Percentiles rank a stretch among this genome's conserved stretches.
These are phyloP conservation scores for Rosa persica DNA, from an alignment of 306 rosid species.

Conservation along the genomic window DNA sequence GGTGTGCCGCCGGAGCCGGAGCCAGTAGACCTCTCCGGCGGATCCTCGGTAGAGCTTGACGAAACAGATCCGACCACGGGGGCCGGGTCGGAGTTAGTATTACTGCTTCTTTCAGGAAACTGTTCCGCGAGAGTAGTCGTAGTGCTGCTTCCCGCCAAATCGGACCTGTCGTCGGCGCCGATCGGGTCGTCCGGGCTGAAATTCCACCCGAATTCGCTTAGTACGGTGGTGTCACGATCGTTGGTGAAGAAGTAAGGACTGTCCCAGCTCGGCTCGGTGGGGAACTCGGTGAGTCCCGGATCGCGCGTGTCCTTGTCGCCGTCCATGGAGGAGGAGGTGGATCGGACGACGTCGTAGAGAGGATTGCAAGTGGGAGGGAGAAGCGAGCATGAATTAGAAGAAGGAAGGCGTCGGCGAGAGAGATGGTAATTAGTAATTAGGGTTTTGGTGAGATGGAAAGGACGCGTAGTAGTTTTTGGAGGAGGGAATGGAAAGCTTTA, in stretches of 20 bases:
- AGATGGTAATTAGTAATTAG: conserved; percentile 33
- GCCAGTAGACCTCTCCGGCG: conserved; percentile 60
- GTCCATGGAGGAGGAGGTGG: conserved; percentile 31
- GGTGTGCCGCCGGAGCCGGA: conserved; percentile 52
- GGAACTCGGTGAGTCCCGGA: conserved; percentile 42
- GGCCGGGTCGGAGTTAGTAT: conserved; percentile 22
- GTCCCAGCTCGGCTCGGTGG: conserved; percentile 53
- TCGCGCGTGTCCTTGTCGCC: conserved; percentile 40
- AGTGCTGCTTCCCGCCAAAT: conserved; percentile 28
- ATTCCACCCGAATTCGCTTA: conserved; percentile 76
- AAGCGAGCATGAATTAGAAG: conserved; percentile 8
- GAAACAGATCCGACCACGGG: conserved; percentile 41
- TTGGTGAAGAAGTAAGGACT: conserved; percentile 39
- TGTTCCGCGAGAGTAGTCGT: background rate
- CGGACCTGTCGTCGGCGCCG: conserved; percentile 29
- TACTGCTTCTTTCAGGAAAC: background rate
- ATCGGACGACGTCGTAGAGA: background rate
- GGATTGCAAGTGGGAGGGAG: conserved; percentile 18
- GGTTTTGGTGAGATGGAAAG: conserved; percentile 56
- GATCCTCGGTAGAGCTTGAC: conserved; percentile 86
- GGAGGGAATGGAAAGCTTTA: conserved; percentile 41
- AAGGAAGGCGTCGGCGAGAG: background rate
- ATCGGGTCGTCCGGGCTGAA: conserved; percentile 41
- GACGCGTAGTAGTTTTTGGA: conserved; percentile 60
- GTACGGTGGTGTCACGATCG: conserved; percentile 43